These are phyloP conservation scores for Barbarea vulgaris DNA, from an alignment of 345 rosid genomes.

Conservation along the genomic window DNA sequence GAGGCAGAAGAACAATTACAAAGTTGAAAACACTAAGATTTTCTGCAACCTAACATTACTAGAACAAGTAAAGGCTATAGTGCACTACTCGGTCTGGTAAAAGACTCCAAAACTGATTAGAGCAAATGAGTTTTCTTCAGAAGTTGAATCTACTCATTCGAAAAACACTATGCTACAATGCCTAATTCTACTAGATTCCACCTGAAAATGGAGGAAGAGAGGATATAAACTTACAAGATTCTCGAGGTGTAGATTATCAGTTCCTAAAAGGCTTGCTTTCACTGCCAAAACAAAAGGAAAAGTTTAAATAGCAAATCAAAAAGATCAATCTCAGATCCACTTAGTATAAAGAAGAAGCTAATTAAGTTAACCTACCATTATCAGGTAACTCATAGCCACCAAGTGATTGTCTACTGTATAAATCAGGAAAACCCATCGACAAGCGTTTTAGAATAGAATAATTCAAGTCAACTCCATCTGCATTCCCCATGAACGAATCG, in stretches of 20 bases:
- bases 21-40: not conserved
- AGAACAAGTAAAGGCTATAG: not conserved
- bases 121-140: not conserved
- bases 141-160: not conserved
- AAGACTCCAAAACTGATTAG: not conserved
- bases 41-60: not conserved
- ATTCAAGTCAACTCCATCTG: slow-evolving; percentile 45
- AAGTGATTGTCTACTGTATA: slow-evolving; percentile 44
- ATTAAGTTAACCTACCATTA: slow-evolving; percentile 41
- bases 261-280: slow-evolving; percentile 49
- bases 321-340: slow-evolving; percentile 1
- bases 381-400: slow-evolving; percentile 58
- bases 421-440: slow-evolving; percentile 56
- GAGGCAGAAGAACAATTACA: not conserved
- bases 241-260: slow-evolving; percentile 47
- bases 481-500: slow-evolving; percentile 37
- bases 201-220: not conserved
- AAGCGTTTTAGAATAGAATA: slow-evolving; percentile 58
- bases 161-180: not conserved
- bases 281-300: slow-evolving; percentile 50
- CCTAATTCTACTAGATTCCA: not conserved
- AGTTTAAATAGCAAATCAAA: not conserved
- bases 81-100: not conserved
- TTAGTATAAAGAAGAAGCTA: not conserved
- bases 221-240: slow-evolving; percentile 55